Conservation (phyloP, 139 green algal genomes). For the Bryopsis sp. region DNA sequence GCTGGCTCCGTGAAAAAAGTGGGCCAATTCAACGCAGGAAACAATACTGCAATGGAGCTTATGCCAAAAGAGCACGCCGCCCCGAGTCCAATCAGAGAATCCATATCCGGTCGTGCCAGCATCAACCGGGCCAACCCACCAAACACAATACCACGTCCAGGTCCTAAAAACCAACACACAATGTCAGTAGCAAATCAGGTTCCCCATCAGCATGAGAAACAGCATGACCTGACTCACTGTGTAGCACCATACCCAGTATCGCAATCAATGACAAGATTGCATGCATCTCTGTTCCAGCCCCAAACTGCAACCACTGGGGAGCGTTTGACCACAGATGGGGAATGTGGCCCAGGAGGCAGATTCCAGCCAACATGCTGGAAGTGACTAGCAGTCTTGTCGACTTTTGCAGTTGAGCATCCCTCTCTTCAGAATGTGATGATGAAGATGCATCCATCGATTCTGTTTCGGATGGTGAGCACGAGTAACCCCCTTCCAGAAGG, state of each 20-base stretch:
- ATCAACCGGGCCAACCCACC: constrained; percentile 36
- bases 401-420: no score
- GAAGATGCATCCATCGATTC: no score
- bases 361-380: no score
- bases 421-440: no score
- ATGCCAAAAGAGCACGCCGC: constrained; percentile 76
- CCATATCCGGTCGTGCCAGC: constrained; percentile 86
- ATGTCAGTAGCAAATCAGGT: not conserved
- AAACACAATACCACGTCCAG: constrained; percentile 44
- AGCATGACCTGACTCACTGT: not conserved
- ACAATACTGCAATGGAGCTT: constrained; percentile 55
- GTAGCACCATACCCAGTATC: not conserved
- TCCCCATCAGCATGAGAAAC: constrained; percentile 1
- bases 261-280: not conserved
- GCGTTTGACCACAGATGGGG: not conserved
- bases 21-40: constrained; percentile 63
- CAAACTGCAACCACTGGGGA: not conserved
- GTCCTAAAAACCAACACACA: constrained; percentile 25
- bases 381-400: no score
- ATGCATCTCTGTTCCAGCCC: not conserved
- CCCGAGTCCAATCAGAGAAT: constrained; percentile 90
- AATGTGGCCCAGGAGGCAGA: not conserved
- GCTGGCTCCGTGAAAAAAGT: constrained; percentile 98
- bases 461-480: no score
- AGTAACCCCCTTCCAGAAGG: no score